phyloP scores from a whole-genome alignment of 495 filamentous ascomycete species.

The Trichoderma gamsii region DNA sequence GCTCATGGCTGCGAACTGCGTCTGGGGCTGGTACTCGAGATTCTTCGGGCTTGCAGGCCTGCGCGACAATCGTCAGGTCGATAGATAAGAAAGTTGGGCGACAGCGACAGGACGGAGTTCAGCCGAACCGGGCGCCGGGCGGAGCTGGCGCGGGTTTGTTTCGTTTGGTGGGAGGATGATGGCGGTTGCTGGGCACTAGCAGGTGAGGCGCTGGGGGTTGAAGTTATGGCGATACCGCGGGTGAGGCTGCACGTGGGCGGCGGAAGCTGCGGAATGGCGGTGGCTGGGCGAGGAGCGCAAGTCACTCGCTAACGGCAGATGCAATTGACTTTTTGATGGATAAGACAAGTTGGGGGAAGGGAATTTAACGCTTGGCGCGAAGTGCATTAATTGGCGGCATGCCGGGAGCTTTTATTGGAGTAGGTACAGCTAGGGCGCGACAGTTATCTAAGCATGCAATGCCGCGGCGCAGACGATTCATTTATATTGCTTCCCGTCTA shows the following conservation, averaged over 20 bases:
- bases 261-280: slow-evolving; percentile 2
- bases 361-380: not conserved
- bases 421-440: not conserved
- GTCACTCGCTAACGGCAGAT: slow-evolving; percentile 4
- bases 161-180: not conserved
- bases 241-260: slow-evolving; percentile 4
- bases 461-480: too few species aligned
- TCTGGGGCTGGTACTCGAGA: not conserved
- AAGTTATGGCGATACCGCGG: slow-evolving; percentile 5
- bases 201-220: not conserved
- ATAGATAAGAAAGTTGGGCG: slow-evolving; percentile 8
- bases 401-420: too few species aligned
- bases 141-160: slow-evolving; percentile 9
- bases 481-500: too few species aligned
- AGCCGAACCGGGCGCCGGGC: slow-evolving; percentile 12
- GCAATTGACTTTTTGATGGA: not conserved
- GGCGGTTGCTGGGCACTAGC: not conserved
- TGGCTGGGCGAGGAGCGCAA: not conserved
- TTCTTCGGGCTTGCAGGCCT: not conserved
- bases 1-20: slow-evolving; percentile 27
- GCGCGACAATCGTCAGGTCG: slow-evolving; percentile 2
- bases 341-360: not conserved
- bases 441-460: not conserved
- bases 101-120: slow-evolving; percentile 4
- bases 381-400: not conserved